These are phyloP conservation scores for Aspergillus viridinutans DNA, from an alignment of 2,329 filamentous ascomycete genomes.

Conservation along the genomic window DNA sequence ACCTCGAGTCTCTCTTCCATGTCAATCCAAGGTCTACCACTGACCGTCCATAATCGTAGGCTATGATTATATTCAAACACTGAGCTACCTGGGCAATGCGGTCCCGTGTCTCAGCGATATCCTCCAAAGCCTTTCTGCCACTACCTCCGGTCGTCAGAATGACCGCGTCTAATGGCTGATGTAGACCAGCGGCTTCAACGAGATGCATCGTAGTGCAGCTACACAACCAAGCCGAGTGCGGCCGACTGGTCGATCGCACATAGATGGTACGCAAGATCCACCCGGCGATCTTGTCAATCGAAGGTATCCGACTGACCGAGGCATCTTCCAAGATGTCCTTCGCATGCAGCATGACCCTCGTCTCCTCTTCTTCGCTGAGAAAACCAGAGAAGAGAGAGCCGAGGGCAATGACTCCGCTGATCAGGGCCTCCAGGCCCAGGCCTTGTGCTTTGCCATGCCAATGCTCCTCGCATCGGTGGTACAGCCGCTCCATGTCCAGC, in stretches of 20 bases:
- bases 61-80: conserved; percentile 26
- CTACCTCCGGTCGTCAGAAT: conserved; percentile 13
- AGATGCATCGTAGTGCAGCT: conserved; percentile 54
- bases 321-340: conserved; percentile 42
- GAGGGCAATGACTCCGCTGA: conserved; percentile 29
- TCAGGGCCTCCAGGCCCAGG: conserved; percentile 30
- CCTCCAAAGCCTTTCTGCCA: conserved; percentile 13
- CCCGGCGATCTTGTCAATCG: conserved; percentile 23
- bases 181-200: conserved; percentile 44
- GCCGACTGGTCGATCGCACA: conserved; percentile 47
- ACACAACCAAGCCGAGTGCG: conserved; percentile 52
- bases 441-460: conserved; percentile 24
- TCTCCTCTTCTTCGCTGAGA: conserved; percentile 20
- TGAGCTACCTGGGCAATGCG: conserved; percentile 27
- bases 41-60: conserved; percentile 33
- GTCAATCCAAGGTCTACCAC: conserved; percentile 18
- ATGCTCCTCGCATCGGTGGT: conserved; percentile 21
- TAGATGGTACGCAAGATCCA: conserved; percentile 52
- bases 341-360: conserved; percentile 30
- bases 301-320: conserved; percentile 18
- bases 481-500: conserved; percentile 24
- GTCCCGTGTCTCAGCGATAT: conserved; percentile 6
- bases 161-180: conserved; percentile 15
- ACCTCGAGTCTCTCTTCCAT: conserved; percentile 10
- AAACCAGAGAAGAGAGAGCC: conserved; percentile 28